These are phyloP conservation scores for Oemleria cerasiformis DNA, from an alignment of 306 rosid species.

Conservation along the genomic window DNA sequence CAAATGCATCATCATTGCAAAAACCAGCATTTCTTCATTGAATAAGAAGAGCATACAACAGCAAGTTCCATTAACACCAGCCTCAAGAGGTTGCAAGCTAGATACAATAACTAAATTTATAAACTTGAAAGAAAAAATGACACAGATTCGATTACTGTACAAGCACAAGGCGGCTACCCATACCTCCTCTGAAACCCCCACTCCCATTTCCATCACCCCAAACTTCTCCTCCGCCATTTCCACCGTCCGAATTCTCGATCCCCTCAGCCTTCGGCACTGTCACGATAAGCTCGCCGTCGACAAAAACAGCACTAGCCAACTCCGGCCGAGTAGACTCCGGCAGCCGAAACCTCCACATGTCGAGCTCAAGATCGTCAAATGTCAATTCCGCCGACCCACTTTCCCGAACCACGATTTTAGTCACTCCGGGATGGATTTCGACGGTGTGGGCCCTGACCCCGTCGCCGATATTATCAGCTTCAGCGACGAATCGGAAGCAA, in stretches of 20 bases:
- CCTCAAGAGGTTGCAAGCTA: slow-evolving; percentile 30
- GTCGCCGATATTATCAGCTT: slow-evolving; percentile 48
- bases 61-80: slow-evolving; percentile 33
- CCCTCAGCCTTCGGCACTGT: slow-evolving; percentile 78
- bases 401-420: slow-evolving; percentile 84
- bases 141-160: slow-evolving; percentile 60
- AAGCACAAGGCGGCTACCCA: slow-evolving; percentile 86
- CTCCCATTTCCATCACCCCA: slow-evolving; percentile 41
- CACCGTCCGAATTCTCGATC: slow-evolving; percentile 32
- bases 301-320: slow-evolving; percentile 80
- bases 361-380: slow-evolving; percentile 78
- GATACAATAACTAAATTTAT: slow-evolving; percentile 29
- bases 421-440: slow-evolving; percentile 93
- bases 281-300: slow-evolving; percentile 83
- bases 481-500: slow-evolving; percentile 83
- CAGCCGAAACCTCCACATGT: slow-evolving; percentile 92
- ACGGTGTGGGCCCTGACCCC: slow-evolving; percentile 66
- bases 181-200: slow-evolving; percentile 52
- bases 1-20: slow-evolving; percentile 6
- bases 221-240: slow-evolving; percentile 34
- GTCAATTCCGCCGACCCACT: slow-evolving; percentile 54
- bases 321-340: slow-evolving; percentile 92
- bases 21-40: slow-evolving; percentile 26
- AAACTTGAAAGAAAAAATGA: slow-evolving; percentile 11
- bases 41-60: slow-evolving; percentile 27